Evolutionary conservation across 2,329 filamentous ascomycete species (phyloP).

Genomic region (Scleromitrula shiraiana): DNA sequence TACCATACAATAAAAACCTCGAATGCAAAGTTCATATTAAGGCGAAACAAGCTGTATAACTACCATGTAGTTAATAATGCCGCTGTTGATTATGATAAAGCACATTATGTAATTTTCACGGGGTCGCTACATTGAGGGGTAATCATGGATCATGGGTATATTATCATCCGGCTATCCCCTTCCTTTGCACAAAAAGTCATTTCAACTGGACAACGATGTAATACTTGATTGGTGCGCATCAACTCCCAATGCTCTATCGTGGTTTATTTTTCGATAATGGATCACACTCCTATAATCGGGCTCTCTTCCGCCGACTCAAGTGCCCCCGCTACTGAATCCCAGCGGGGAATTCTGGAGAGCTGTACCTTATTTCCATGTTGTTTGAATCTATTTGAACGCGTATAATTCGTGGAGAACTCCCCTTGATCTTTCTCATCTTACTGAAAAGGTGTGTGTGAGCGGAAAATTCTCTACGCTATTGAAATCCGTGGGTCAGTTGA

Average conservation of each 20-base stretch:
- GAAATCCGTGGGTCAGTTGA: slow-evolving; percentile 4
- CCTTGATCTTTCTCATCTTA: neutral
- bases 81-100: too few species aligned
- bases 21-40: too few species aligned
- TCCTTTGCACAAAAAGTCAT: neutral
- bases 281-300: slow-evolving; percentile 4
- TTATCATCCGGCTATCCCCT: too few species aligned
- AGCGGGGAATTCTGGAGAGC: neutral
- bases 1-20: too few species aligned
- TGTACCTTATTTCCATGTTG: neutral
- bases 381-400: neutral
- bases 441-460: slow-evolving; percentile 3
- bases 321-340: slow-evolving; percentile 3
- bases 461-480: slow-evolving; percentile 6
- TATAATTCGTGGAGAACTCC: slow-evolving; percentile 9
- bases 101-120: too few species aligned
- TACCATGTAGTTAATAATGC: too few species aligned
- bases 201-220: neutral
- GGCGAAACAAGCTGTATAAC: too few species aligned
- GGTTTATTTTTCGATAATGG: neutral
- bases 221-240: slow-evolving; percentile 12
- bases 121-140: too few species aligned
- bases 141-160: too few species aligned
- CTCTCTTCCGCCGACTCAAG: slow-evolving; percentile 10
- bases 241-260: neutral